Evolutionary conservation across 2,329 filamentous ascomycete genomes (phyloP).

Genomic region (Fusarium sp.): DNA sequence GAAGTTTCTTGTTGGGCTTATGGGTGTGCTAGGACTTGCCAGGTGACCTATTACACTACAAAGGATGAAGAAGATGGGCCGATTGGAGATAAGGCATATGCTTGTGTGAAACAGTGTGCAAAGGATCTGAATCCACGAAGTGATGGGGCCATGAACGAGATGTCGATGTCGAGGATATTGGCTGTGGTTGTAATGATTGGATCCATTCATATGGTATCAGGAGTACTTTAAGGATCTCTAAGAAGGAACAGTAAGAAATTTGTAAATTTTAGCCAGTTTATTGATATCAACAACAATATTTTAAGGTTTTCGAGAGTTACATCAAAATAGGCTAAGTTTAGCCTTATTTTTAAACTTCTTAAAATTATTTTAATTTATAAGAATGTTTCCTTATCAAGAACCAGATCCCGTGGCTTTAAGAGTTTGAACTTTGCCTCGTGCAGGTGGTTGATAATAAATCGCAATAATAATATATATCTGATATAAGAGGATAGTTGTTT

Average conservation of each 20-base stretch:
- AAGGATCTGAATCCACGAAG: conserved; percentile 30
- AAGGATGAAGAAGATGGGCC: conserved; percentile 30
- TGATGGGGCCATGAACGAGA: background rate
- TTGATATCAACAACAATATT: background rate
- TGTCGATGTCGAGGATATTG: background rate
- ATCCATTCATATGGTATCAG: background rate
- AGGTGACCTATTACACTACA: conserved; percentile 35
- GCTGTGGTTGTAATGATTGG: background rate
- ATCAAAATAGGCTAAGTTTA: background rate
- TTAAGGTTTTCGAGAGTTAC: background rate
- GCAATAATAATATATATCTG: background rate
- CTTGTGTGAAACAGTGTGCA: conserved; percentile 32
- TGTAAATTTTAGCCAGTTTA: background rate
- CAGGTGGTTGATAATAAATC: no score
- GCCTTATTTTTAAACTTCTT: background rate
- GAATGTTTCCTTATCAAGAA: background rate
- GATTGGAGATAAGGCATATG: conserved; percentile 13
- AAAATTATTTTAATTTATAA: background rate
- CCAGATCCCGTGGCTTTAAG: background rate
- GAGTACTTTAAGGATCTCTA: background rate
- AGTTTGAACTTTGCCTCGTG: no score
- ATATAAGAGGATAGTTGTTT: background rate
- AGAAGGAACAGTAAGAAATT: background rate
- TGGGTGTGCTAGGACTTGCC: conserved; percentile 34
- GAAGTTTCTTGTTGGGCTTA: conserved; percentile 37